Conservation (phyloP, 1,284 basidiomycete species). For the Ganoderma multipileum region DNA sequence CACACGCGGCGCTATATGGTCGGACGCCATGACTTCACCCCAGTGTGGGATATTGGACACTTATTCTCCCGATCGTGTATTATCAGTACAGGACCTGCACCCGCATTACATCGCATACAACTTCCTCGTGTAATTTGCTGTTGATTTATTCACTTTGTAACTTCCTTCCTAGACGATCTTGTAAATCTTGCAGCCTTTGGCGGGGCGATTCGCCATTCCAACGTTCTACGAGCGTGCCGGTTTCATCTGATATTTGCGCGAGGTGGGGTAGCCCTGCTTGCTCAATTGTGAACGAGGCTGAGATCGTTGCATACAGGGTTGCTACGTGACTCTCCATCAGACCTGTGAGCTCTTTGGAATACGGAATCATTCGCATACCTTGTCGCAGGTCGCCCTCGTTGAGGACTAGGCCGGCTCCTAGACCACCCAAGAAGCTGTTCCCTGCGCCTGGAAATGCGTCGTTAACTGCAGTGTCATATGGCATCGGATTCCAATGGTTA, state of each 20-base stretch:
- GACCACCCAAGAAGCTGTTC: constrained; percentile 87
- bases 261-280: constrained; percentile 76
- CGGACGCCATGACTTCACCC: constrained; percentile 10
- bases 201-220: constrained; percentile 79
- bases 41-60: constrained; percentile 31
- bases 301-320: constrained; percentile 74
- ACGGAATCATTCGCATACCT: constrained; percentile 53
- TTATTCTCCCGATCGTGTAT: constrained; percentile 31
- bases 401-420: constrained; percentile 75
- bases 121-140: constrained; percentile 33
- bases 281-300: constrained; percentile 86
- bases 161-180: constrained; percentile 32
- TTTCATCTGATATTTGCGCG: constrained; percentile 32
- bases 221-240: constrained; percentile 41
- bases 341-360: not conserved
- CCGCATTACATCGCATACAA: constrained; percentile 22
- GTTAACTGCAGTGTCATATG: constrained; percentile 3
- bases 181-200: constrained; percentile 60
- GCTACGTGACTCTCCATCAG: constrained; percentile 50
- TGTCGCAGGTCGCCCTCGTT: constrained; percentile 64
- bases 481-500: constrained; percentile 35
- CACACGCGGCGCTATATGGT: not conserved
- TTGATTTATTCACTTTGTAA: constrained; percentile 38
- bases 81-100: constrained; percentile 26
- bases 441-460: constrained; percentile 70